Percentiles rank a stretch among this genome's conserved stretches.
phyloP scores from a whole-genome alignment of 495 filamentous ascomycete species.

The Podospora bellae-mahoneyi region DNA sequence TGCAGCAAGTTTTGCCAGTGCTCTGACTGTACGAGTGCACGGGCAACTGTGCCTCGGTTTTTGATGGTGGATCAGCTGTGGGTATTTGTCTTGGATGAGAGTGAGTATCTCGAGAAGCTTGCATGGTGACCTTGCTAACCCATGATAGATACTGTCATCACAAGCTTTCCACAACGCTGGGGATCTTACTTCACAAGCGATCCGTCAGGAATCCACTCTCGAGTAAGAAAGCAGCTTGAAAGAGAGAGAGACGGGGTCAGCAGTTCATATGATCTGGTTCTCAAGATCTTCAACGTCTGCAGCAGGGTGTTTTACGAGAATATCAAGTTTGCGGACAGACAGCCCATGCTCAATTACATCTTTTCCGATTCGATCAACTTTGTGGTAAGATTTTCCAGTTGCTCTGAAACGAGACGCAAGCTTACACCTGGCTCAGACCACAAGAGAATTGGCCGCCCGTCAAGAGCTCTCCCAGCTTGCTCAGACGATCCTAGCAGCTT shows the following conservation, averaged over 20 bases:
- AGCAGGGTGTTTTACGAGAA: constrained; percentile 17
- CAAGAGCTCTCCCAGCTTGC: constrained; percentile 14
- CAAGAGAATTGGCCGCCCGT: constrained; percentile 17
- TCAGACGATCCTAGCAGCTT: constrained; percentile 14
- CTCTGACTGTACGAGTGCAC: constrained; percentile 14
- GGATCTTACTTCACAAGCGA: constrained; percentile 15
- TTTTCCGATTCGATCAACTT: constrained; percentile 19
- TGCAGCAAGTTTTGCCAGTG: constrained; percentile 21
- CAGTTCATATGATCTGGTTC: constrained; percentile 13
- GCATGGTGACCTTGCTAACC: neutral
- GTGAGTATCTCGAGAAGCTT: neutral
- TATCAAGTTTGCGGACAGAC: constrained; percentile 13
- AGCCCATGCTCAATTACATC: constrained; percentile 19
- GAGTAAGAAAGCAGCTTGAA: constrained; percentile 7
- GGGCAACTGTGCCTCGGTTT: constrained; percentile 6
- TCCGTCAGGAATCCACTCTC: constrained; percentile 11
- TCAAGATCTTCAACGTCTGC: constrained; percentile 12
- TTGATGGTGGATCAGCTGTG: constrained; percentile 19
- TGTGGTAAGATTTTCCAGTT: neutral
- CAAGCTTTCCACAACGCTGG: constrained; percentile 18
- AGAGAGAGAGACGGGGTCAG: constrained; percentile 6
- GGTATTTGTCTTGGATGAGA: constrained; percentile 17
- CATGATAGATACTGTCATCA: constrained; percentile 15
- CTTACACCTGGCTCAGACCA: constrained; percentile 4
- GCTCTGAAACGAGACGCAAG: neutral